Evolutionary conservation across 23 red algal genomes (phyloP).

Genomic region (Gracilaria vermiculophylla): DNA sequence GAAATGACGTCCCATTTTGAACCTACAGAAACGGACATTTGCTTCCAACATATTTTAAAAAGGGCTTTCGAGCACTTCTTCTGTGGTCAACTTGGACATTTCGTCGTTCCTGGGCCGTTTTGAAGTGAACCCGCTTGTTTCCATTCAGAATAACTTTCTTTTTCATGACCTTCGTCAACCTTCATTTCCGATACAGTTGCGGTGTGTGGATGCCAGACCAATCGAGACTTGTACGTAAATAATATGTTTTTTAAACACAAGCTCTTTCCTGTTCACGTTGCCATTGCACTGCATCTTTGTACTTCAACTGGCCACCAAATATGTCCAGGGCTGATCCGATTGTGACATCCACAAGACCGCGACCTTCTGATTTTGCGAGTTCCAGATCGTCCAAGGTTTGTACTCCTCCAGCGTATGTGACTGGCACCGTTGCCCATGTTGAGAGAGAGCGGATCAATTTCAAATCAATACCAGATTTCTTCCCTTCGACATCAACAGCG

Average conservation of each 20-base stretch:
- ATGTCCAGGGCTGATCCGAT: constrained; percentile 92
- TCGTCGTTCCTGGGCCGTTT: background rate
- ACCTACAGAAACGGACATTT: background rate
- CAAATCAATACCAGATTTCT: constrained; percentile 82
- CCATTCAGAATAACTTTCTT: background rate
- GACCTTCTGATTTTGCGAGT: constrained; percentile 33
- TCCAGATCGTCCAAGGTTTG: constrained; percentile 74
- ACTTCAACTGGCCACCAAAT: constrained; percentile 84
- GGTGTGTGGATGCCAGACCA: background rate
- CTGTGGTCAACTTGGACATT: background rate
- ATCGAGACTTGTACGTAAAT: constrained; percentile 15
- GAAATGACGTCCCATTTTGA: background rate
- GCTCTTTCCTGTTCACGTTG: constrained; percentile 9
- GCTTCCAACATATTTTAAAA: background rate
- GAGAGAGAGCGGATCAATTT: constrained; percentile 35
- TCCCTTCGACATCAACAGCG: constrained; percentile 95
- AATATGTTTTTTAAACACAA: background rate
- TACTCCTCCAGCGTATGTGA: constrained; percentile 92
- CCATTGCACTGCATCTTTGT: constrained; percentile 78
- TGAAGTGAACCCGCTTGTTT: background rate
- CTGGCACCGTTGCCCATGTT: constrained; percentile 61
- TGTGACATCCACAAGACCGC: constrained; percentile 91
- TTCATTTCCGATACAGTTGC: background rate
- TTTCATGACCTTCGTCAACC: background rate
- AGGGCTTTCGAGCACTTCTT: background rate